These are phyloP conservation scores for Fusarium sterilihyphosum DNA, from an alignment of 2,329 filamentous ascomycete genomes.

Conservation along the genomic window DNA sequence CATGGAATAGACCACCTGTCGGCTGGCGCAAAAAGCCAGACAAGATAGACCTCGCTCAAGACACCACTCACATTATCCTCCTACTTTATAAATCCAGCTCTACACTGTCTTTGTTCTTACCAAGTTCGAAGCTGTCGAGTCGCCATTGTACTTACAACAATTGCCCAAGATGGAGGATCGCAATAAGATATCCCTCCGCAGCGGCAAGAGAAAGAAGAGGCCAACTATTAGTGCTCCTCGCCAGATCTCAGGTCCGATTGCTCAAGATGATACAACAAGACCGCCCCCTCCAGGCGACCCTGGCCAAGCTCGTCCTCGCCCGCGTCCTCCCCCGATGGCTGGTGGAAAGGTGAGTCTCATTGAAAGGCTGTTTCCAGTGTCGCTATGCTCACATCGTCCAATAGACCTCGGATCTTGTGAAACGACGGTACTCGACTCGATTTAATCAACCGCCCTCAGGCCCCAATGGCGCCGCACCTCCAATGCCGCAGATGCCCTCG, in stretches of 20 bases:
- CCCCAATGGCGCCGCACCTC: conserved; percentile 74
- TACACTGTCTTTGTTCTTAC: neutral
- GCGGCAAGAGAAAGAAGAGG: conserved; percentile 69
- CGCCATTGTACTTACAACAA: conserved; percentile 2
- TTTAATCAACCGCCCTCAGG: conserved; percentile 82
- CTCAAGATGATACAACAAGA: conserved; percentile 57
- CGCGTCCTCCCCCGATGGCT: conserved; percentile 60
- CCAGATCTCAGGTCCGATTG: conserved; percentile 70
- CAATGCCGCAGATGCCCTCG: conserved; percentile 74
- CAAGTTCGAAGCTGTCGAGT: neutral
- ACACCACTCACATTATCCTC: conserved; percentile 1
- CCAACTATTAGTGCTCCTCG: conserved; percentile 70
- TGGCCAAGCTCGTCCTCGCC: conserved; percentile 51
- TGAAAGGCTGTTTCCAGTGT: neutral
- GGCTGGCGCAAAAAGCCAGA: conserved; percentile 32
- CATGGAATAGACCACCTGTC: conserved; percentile 23
- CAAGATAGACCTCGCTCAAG: conserved; percentile 8
- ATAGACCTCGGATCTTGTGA: conserved; percentile 84
- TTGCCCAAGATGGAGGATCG: conserved; percentile 64
- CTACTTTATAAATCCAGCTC: neutral
- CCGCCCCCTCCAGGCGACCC: conserved; percentile 38
- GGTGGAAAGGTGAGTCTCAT: conserved; percentile 63
- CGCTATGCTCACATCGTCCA: conserved; percentile 29
- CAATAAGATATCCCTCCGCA: conserved; percentile 71
- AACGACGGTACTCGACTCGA: conserved; percentile 91